Base-by-base conservation (phyloP, 2,329 filamentous ascomycete genomes). In the Penicillium sp. region DNA sequence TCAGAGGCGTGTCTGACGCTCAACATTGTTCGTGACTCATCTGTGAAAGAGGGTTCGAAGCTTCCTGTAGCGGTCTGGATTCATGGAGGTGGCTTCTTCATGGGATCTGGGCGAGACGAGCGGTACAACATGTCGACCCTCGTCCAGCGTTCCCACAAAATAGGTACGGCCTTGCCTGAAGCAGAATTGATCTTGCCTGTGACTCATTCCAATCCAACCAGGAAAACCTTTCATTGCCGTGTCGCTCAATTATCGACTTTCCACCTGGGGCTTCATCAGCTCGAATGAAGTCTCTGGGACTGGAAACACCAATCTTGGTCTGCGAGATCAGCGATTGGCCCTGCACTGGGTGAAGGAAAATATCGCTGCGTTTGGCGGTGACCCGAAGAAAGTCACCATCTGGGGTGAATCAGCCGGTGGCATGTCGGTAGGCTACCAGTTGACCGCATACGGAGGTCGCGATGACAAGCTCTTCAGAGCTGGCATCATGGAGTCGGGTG, bases 51-150 rank as follows among this genome's bases (percentile, higher is more conserved):
- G 29, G 56, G 59, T 6, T 61, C 63, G 2, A 70, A 65, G 9
- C 69, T 85, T 2, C 81, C 81, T 0, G 76, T 83, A 5, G 73
- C 72, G 9, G 71, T 82, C 1, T 86, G 82, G 81, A 79, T 85
- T 26, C 79, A 83, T 53, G 73, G 78, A 9, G 80, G 79, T 29
- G 78, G 77, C 2, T 72, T 80, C 4, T 74, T 69, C 44, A 66
- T 71, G 29, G 81, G 81, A 1, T 73, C 61, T 61, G 73, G 54
- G 56, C 67, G 51, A 9, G 79, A 82, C 50, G 69, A 76, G 4
- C 75, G 81, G 46, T 86, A 86, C 61, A 85, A 86, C 57, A 69
- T 83, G 49, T 78, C 77, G 11, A 79, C 76, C 49, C 75, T 84
- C 40, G 78, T 86, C 5, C 66, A 74, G 39, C 73, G 77, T 26